Evolutionary conservation across 2,329 filamentous ascomycete genomes (phyloP).

Genomic region (Elsinoe arachidis): DNA sequence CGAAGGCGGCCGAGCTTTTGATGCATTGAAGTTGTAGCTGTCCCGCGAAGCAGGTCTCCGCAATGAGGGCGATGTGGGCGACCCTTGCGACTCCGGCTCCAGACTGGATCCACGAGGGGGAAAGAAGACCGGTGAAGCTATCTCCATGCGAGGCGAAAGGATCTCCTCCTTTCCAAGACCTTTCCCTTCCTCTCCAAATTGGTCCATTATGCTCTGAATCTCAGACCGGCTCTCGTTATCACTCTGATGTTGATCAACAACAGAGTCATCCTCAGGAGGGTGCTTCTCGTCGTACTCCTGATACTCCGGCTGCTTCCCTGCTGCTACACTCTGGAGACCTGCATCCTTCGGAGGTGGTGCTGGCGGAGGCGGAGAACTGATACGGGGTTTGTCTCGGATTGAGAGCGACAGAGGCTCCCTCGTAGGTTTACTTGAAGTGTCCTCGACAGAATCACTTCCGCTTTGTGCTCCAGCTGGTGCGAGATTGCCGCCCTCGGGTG

Average conservation of each 20-base stretch:
- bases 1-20: conserved; percentile 20
- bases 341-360: conserved; percentile 25
- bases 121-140: conserved; percentile 73
- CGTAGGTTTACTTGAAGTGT: not conserved
- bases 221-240: conserved; percentile 46
- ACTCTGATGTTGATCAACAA: conserved; percentile 15
- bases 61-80: conserved; percentile 13
- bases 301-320: conserved; percentile 10
- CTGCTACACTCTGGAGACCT: conserved; percentile 1
- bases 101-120: conserved; percentile 82
- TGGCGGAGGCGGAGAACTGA: conserved; percentile 22
- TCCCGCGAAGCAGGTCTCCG: conserved; percentile 16
- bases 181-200: conserved; percentile 64
- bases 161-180: conserved; percentile 66
- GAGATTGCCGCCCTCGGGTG: not conserved
- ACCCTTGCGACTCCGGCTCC: conserved; percentile 45
- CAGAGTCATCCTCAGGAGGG: conserved; percentile 20
- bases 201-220: conserved; percentile 96
- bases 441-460: not conserved
- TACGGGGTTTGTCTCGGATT: conserved; percentile 14
- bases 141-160: conserved; percentile 81
- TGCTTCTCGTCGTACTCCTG: conserved; percentile 26
- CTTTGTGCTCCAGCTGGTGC: not conserved
- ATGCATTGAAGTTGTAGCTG: conserved; percentile 16
- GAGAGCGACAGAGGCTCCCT: not conserved